phyloP scores from a whole-genome alignment of 2,329 filamentous ascomycete genomes.

The Trichoderma afroharzianum region DNA sequence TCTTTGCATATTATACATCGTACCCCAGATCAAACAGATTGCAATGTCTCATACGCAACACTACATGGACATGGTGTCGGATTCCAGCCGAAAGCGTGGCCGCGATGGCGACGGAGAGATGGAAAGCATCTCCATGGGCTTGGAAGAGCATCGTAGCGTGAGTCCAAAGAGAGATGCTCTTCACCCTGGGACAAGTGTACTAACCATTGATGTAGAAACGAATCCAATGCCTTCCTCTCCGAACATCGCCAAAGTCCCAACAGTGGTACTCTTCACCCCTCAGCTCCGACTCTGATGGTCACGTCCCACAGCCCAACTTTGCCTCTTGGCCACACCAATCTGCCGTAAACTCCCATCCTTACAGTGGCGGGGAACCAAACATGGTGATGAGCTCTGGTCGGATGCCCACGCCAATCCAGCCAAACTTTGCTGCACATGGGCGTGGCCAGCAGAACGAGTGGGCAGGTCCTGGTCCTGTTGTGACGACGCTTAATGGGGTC shows the following conservation, averaged over 20 bases:
- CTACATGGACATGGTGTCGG: conserved; percentile 31
- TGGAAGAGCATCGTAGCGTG: conserved; percentile 51
- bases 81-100: conserved; percentile 42
- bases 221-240: conserved; percentile 49
- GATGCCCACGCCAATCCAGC: conserved; percentile 58
- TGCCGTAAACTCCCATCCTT: conserved; percentile 18
- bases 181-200: background rate
- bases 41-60: conserved; percentile 38
- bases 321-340: conserved; percentile 32
- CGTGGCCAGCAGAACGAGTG: conserved; percentile 49
- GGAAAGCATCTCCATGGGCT: conserved; percentile 38
- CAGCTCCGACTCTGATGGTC: conserved; percentile 40
- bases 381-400: conserved; percentile 50
- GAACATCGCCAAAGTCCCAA: conserved; percentile 40
- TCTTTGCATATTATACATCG: conserved; percentile 4
- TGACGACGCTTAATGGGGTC: conserved; percentile 33
- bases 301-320: conserved; percentile 29
- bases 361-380: conserved; percentile 45
- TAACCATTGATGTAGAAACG: conserved; percentile 45
- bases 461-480: conserved; percentile 32
- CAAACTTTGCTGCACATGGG: conserved; percentile 53
- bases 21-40: background rate
- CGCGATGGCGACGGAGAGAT: conserved; percentile 46
- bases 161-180: conserved; percentile 22
- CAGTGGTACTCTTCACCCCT: conserved; percentile 32